These are phyloP conservation scores for Pichia eremophila DNA, from an alignment of 805 yeast genomes.

Conservation along the genomic window DNA sequence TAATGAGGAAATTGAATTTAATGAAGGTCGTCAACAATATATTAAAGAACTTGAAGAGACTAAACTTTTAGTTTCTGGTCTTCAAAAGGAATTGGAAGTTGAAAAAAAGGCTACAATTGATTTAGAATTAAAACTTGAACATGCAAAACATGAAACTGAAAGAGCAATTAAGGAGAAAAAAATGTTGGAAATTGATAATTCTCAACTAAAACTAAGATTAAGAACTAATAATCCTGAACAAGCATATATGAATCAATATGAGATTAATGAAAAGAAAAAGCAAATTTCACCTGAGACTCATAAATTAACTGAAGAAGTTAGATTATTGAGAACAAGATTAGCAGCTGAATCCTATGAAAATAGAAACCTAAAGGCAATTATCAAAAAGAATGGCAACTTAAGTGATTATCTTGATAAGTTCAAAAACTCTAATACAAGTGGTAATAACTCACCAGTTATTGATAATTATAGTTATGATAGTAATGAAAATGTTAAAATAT, in stretches of 20 bases:
- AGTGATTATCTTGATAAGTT: background rate
- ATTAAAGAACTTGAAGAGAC: conserved; percentile 32
- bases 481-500: conserved; percentile 2
- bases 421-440: background rate
- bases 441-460: background rate
- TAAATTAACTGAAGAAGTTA: conserved; percentile 43
- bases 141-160: conserved; percentile 27
- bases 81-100: conserved; percentile 22
- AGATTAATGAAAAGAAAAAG: conserved; percentile 1
- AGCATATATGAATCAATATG: conserved; percentile 2
- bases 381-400: conserved; percentile 17
- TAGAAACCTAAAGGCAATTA: conserved; percentile 36
- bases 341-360: conserved; percentile 56
- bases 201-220: conserved; percentile 24
- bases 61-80: conserved; percentile 22
- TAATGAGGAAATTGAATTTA: conserved; percentile 34
- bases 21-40: conserved; percentile 32
- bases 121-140: conserved; percentile 19
- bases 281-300: conserved; percentile 8
- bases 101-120: conserved; percentile 19
- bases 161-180: conserved; percentile 23
- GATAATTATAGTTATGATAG: background rate
- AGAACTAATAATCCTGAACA: conserved; percentile 17
- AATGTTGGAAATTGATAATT: conserved; percentile 23
- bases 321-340: conserved; percentile 51